These are phyloP conservation scores for Malus sylvestris DNA, from an alignment of 306 rosid species.

Conservation along the genomic window DNA sequence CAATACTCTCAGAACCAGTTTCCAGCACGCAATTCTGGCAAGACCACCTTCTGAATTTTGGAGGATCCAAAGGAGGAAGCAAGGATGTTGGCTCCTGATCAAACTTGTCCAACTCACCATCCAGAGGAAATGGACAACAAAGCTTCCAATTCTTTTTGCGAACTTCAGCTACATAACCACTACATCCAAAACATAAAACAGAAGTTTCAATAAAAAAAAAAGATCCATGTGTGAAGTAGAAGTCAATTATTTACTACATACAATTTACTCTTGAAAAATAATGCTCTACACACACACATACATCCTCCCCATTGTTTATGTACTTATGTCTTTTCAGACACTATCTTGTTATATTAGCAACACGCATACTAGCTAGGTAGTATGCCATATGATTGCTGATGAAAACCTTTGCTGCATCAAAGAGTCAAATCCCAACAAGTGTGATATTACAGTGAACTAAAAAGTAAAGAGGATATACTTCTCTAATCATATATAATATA, in stretches of 20 bases:
- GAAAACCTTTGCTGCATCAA: not conserved
- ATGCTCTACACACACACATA: not conserved
- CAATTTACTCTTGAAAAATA: not conserved
- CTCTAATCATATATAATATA: not conserved
- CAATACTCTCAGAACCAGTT: conserved; percentile 26
- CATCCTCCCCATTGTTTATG: not conserved
- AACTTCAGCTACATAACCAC: conserved; percentile 80
- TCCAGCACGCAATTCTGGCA: conserved; percentile 46
- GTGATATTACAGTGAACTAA: not conserved
- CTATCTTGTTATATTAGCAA: not conserved
- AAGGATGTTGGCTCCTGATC: conserved; percentile 34
- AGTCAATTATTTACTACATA: conserved; percentile 9
- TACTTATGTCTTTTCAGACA: not conserved
- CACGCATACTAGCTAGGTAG: not conserved
- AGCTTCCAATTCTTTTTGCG: conserved; percentile 71
- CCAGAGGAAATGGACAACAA: conserved; percentile 75
- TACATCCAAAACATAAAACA: conserved; percentile 30
- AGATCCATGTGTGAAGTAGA: conserved; percentile 2
- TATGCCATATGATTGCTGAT: not conserved
- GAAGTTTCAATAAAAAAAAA: conserved; percentile 1
- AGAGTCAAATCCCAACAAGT: not conserved
- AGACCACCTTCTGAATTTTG: conserved; percentile 48
- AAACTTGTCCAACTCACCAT: conserved; percentile 28
- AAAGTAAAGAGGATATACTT: not conserved
- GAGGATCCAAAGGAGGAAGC: conserved; percentile 51